Conservation (phyloP, 352 stramenopile genomes). For the Poterioochromonas sp. region DNA sequence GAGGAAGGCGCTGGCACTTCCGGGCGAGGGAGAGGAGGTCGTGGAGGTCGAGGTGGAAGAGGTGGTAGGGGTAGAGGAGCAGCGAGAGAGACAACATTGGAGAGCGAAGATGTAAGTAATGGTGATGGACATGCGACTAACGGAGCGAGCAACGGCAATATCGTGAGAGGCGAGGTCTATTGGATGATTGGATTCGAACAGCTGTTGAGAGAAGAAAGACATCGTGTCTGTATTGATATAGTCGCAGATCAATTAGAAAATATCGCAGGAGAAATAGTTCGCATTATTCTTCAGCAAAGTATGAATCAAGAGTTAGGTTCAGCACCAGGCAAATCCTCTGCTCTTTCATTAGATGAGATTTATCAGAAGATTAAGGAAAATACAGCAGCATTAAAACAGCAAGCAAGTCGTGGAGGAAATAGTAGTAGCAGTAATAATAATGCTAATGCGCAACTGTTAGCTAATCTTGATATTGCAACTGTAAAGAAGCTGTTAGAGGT, state of each 20-base stretch:
- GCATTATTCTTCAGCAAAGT: slow-evolving; percentile 1
- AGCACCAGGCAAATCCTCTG: slow-evolving; percentile 2
- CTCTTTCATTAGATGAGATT: slow-evolving; percentile 9
- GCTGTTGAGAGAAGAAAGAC: background rate
- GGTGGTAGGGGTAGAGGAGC: background rate
- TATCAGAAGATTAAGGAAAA: slow-evolving; percentile 17
- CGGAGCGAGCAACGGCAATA: background rate
- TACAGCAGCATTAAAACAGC: slow-evolving; percentile 13
- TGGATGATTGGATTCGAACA: slow-evolving; percentile 19
- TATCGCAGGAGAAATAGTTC: slow-evolving; percentile 1
- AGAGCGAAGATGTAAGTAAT: slow-evolving; percentile 5
- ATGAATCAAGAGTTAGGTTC: slow-evolving; percentile 3
- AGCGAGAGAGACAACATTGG: background rate
- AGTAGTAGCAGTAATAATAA: slow-evolving; percentile 13
- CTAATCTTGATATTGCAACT: slow-evolving; percentile 11
- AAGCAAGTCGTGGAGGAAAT: slow-evolving; percentile 11
- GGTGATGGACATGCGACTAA: background rate
- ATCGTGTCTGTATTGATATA: slow-evolving; percentile 1
- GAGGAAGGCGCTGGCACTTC: background rate
- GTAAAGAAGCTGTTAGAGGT: slow-evolving; percentile 16
- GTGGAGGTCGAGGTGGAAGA: background rate
- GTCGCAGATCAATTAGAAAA: background rate
- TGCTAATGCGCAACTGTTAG: slow-evolving; percentile 11
- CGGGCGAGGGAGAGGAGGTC: background rate
- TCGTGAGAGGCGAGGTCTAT: background rate